These are phyloP conservation scores for Thelephora aurantiotincta DNA, from an alignment of 768 basidiomycete genomes.

Conservation along the genomic window DNA sequence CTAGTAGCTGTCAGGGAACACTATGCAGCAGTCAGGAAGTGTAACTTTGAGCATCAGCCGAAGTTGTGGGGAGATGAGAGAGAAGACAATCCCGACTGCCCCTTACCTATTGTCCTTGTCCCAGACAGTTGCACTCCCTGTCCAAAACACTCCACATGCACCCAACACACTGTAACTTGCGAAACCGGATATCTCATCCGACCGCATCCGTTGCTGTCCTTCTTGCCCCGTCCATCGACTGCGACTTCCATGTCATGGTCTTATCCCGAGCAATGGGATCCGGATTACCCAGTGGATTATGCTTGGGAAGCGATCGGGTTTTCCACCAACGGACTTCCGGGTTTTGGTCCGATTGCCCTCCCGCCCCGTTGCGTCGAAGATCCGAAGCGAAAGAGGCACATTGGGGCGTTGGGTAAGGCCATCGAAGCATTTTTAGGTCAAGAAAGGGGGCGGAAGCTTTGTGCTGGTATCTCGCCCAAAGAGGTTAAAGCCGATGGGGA, in stretches of 20 bases:
- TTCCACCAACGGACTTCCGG: constrained; percentile 49
- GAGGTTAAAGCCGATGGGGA: constrained; percentile 4
- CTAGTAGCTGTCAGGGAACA: constrained; percentile 34
- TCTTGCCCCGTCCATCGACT: constrained; percentile 33
- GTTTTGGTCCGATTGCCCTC: constrained; percentile 62
- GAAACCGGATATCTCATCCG: constrained; percentile 53
- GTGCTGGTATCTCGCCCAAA: constrained; percentile 31
- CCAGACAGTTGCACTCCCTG: constrained; percentile 56
- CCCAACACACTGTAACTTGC: constrained; percentile 42
- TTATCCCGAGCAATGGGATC: constrained; percentile 21
- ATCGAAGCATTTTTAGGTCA: constrained; percentile 50
- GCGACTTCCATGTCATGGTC: constrained; percentile 17
- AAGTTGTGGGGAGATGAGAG: constrained; percentile 24
- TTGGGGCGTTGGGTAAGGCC: constrained; percentile 60
- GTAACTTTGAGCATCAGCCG: constrained; percentile 42
- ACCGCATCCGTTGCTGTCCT: constrained; percentile 28
- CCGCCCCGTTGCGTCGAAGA: constrained; percentile 69
- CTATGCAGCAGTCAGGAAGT: constrained; percentile 34
- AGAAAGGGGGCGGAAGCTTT: constrained; percentile 51
- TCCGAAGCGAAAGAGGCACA: constrained; percentile 56
- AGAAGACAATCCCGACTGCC: constrained; percentile 28
- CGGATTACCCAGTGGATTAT: constrained; percentile 1
- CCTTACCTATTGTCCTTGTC: constrained; percentile 31
- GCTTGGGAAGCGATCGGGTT: constrained; percentile 28
- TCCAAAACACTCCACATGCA: constrained; percentile 44